Evolutionary conservation across 495 filamentous ascomycete species (phyloP).

Genomic region (Clohesyomyces aquaticus): DNA sequence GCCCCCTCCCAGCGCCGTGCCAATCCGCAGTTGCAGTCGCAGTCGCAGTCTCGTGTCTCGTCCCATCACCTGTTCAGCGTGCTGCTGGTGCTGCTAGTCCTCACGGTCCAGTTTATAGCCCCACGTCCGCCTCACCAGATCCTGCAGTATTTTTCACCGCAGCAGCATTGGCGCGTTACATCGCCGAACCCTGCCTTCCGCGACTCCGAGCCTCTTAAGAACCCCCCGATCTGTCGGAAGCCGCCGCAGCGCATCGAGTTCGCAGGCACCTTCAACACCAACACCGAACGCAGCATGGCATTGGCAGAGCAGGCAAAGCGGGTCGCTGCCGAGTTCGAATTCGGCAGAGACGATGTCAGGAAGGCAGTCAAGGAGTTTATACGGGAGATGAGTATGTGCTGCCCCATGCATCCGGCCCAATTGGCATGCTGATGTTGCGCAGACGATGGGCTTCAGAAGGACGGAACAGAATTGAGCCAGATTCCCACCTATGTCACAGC

Average conservation of each 20-base stretch:
- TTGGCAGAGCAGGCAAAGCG: conserved; percentile 73
- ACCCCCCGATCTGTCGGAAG: conserved; percentile 26
- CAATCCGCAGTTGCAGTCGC: background rate
- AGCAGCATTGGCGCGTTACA: conserved; percentile 28
- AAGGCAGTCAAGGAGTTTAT: conserved; percentile 83
- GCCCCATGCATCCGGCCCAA: background rate
- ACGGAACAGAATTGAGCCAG: conserved; percentile 82
- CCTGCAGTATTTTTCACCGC: conserved; percentile 14
- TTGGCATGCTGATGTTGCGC: conserved; percentile 6
- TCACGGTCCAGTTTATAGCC: conserved; percentile 34
- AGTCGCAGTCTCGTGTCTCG: background rate
- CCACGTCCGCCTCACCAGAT: conserved; percentile 34
- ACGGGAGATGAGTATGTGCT: conserved; percentile 70
- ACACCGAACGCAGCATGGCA: conserved; percentile 48
- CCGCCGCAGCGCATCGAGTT: conserved; percentile 28
- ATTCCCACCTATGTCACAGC: conserved; percentile 96
- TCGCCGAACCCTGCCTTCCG: conserved; percentile 20
- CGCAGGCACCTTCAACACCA: conserved; percentile 33
- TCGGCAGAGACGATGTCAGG: conserved; percentile 74
- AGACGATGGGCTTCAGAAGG: conserved; percentile 80
- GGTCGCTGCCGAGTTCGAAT: conserved; percentile 86
- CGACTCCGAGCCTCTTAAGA: conserved; percentile 15
- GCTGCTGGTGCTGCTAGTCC: conserved; percentile 19
- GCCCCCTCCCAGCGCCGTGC: conserved; percentile 13
- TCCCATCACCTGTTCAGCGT: conserved; percentile 31